Evolutionary conservation across 805 yeast species (phyloP), one percentile per base, ranked within the genome.

Genomic region (Metschnikowia corniflorae): DNA sequence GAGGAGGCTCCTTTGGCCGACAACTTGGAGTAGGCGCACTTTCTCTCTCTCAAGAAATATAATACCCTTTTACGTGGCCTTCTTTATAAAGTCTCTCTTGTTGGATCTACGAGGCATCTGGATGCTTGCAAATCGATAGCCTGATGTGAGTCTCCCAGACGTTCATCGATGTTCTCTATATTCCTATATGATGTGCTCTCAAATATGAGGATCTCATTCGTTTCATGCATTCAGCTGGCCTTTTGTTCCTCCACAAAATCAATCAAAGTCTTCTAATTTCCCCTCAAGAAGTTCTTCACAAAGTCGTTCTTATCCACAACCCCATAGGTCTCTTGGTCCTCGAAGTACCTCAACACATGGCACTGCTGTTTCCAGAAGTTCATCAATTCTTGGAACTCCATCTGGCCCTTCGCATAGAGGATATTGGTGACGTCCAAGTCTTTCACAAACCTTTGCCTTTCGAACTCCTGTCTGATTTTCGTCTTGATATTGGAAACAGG

Each of bases 311-410:
- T 72, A 50, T 70, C 72, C 44, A 77, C 74, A 28, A 68, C 69
- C 46, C 70, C 71, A 47, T 82, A 75, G 22, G 67, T 68, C 29
- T 73, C 73, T 58, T 75, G 81, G 50, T 79, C 80, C 49, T 80
- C 85, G 51, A 86, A 86, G 68, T 81, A 86, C 63, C 82, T 78
- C 79, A 83, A 70, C 29, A 86, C 86, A 61, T 86, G 94, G 46
- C 89, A 77, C 57, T 77, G 79, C 70, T 86, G 95, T 61, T 86
- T 86, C 95, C 95, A 86, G 69, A 86, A 86, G 65, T 86, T 86
- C 53, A 81, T 73, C 54, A 85, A 72, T 57, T 86, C 95, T 65
- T 86, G 95, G 63, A 79, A 86, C 60, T 86, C 95, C 93, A 84
- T 84, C 54, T 84, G 88, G 6, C 91, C 95, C 67, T 85, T 83